A percentile compares a stretch with the other conserved stretches of the same genome.
phyloP scores from a whole-genome alignment of 257 asterid genomes.

The Asclepias syriaca region DNA sequence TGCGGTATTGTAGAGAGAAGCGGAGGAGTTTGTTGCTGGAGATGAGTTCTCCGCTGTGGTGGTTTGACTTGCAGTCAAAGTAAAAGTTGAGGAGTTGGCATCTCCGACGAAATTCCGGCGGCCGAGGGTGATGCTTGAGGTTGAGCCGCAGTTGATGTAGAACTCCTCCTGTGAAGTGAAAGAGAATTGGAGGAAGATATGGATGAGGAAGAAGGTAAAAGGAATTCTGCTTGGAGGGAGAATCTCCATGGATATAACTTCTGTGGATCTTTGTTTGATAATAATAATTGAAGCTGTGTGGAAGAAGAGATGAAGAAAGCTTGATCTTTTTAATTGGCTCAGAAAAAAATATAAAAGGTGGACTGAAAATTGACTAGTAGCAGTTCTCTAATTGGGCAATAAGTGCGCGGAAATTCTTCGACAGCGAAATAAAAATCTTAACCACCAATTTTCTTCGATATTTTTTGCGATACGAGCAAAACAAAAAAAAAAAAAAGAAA shows the following conservation, averaged over 20 bases:
- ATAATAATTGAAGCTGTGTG: neutral
- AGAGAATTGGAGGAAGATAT: neutral
- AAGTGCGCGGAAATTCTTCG: too few species aligned
- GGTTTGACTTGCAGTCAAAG: conserved; percentile 11
- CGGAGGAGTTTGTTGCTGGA: neutral
- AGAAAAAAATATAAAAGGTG: neutral
- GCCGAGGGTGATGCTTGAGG: neutral
- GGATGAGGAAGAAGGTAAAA: conserved; percentile 16
- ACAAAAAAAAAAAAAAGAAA: too few species aligned
- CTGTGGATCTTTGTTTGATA: neutral
- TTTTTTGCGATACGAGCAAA: too few species aligned
- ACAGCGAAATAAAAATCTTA: too few species aligned
- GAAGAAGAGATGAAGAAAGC: neutral
- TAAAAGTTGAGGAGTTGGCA: conserved; percentile 4
- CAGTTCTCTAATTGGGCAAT: too few species aligned
- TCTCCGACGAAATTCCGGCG: conserved; percentile 33
- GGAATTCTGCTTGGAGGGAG: conserved; percentile 5
- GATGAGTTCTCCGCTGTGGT: neutral
- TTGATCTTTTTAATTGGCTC: too few species aligned
- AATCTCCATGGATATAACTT: conserved; percentile 25
- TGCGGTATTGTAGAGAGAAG: conserved; percentile 33
- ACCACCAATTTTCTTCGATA: too few species aligned
- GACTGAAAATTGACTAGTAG: neutral
- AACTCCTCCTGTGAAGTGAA: conserved; percentile 27
- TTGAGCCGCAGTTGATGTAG: conserved; percentile 62